These are phyloP conservation scores for Acacia crassicarpa DNA, from an alignment of 306 rosid genomes.

Conservation along the genomic window DNA sequence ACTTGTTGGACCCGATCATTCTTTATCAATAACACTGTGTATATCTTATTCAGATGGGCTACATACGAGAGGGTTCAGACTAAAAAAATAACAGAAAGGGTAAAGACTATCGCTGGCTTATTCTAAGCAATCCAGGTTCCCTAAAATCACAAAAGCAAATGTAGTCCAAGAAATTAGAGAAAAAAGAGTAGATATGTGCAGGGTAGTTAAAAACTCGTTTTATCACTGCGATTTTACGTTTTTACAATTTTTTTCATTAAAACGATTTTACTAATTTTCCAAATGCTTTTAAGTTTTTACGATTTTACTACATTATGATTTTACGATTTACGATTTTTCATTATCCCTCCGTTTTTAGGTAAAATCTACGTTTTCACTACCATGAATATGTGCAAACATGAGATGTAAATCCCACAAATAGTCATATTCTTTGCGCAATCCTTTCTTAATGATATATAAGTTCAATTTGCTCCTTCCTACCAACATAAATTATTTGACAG, in stretches of 20 bases:
- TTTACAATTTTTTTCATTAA: no score
- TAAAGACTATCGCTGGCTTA: not conserved
- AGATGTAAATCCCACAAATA: not conserved
- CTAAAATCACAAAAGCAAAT: not conserved
- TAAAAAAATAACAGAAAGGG: not conserved
- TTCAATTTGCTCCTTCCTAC: not conserved
- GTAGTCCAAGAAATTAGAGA: not conserved
- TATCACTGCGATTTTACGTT: no score
- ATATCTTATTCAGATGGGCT: not conserved
- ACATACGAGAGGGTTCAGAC: not conserved
- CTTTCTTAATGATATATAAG: not conserved
- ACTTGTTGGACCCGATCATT: not conserved
- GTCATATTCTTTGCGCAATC: not conserved
- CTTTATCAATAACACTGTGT: not conserved
- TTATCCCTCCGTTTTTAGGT: no score
- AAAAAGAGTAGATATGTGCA: not conserved
- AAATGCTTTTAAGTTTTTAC: no score
- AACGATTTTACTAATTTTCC: no score
- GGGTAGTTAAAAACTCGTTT: no score
- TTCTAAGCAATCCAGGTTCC: not conserved
- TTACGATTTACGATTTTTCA: no score
- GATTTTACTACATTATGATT: no score
- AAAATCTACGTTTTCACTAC: no score
- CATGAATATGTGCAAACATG: not conserved
- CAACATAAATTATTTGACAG: not conserved